Evolutionary conservation across 2,329 filamentous ascomycete genomes (phyloP), one percentile per base, ranked within the genome.

Genomic region (Claviceps pusilla): DNA sequence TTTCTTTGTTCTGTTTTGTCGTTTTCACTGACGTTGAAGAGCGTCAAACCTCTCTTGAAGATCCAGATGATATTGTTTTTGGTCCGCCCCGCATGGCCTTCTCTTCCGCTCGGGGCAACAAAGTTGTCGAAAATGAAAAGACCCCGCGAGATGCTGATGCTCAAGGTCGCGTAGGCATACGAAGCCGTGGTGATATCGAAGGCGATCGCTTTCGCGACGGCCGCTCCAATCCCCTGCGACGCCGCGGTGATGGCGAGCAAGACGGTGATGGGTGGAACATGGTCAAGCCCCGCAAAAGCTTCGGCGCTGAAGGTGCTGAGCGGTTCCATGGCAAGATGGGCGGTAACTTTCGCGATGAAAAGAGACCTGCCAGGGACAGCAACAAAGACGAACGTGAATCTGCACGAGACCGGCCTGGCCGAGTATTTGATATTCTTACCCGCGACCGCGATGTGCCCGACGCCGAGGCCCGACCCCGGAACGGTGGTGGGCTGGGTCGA

Each of bases 1-100:
- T 24, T 45, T 41, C 24, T 24, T 24, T 24, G 24, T 24, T 24
- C 24, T 24, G 14, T n/a, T 33, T 24, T 33, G 39, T 41, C 16
- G 4, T 5, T 24, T 29, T 24, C 52, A 42, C 53, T 56, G 41
- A 54, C 41, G 12, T 14, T 50, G 28, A n/a, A 42, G 35, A 33
- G 33, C 39, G 28, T 37, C 24, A 48, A 48, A 37, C 31, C 50
- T 35, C 39, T 7, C 31, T 47, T 52, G 42, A 60, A 86, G 82
- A 80, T 66, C 72, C 79, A 63, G 90, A 95, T 62, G 89, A 94
- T 59, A 86, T 94, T 55, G 78, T 93, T 56, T 84, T 95, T 55
- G 89, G 87, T 14, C 89, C 89, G 24, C 87, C 89, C 1, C 87
- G 87, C 67, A 87, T 82, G 49, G 81, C 82, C 48, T 95, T 96